Conservation (phyloP, 164 flowering plant genomes). For the Paratinospora sagittata region DNA sequence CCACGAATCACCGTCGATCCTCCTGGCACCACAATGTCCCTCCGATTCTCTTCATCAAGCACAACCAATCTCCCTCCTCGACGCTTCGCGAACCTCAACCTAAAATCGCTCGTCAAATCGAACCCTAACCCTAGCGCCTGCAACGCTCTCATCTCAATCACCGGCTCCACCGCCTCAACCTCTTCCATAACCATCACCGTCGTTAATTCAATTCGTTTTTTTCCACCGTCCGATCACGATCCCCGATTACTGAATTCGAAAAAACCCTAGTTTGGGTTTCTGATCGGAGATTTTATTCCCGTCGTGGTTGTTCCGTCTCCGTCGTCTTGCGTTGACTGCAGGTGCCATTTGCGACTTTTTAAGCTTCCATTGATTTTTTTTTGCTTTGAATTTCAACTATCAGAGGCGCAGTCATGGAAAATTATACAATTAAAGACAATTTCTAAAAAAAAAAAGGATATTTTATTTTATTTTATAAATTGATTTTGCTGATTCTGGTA, state of each 20-base stretch:
- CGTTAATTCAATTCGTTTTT: too few relatives aligned
- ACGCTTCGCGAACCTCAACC: constrained; percentile 64
- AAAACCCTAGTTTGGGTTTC: not conserved
- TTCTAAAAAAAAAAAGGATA: too few relatives aligned
- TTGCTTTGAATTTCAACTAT: constrained; percentile 8
- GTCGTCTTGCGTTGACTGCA: constrained; percentile 6
- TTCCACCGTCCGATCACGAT: too few relatives aligned
- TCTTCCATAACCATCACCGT: constrained; percentile 1
- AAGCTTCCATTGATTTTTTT: too few relatives aligned
- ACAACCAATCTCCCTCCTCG: constrained; percentile 48
- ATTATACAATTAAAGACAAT: too few relatives aligned
- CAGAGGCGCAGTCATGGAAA: not conserved
- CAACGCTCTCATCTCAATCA: constrained; percentile 46
- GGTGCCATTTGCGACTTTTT: constrained; percentile 8
- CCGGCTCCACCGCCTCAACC: constrained; percentile 14
- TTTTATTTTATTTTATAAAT: too few relatives aligned
- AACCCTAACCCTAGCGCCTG: constrained; percentile 67
- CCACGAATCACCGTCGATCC: constrained; percentile 26
- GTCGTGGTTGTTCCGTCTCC: constrained; percentile 16
- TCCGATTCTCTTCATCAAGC: constrained; percentile 40
- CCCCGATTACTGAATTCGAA: too few relatives aligned
- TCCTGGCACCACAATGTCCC: constrained; percentile 61
- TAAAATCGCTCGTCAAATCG: constrained; percentile 66
- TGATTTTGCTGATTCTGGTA: not conserved
- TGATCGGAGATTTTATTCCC: constrained; percentile 3